Conservation (phyloP, 305 asterid species). For the Solanum hybrid region DNA sequence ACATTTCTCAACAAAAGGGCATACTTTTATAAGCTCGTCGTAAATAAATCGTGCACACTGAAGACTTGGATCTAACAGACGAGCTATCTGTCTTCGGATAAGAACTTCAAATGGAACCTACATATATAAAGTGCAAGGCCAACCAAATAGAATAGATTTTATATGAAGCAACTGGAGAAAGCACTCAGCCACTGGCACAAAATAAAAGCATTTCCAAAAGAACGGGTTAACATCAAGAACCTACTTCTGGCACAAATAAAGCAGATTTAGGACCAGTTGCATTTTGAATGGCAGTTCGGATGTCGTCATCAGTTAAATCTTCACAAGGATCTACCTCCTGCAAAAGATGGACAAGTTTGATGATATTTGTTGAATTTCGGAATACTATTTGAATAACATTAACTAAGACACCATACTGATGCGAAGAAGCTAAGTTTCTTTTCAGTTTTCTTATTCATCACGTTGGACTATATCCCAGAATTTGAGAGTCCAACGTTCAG, state of each 20-base stretch:
- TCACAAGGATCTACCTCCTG: conserved; percentile 96
- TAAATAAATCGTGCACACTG: conserved; percentile 87
- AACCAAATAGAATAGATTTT: background rate
- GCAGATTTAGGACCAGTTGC: conserved; percentile 85
- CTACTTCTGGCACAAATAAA: conserved; percentile 75
- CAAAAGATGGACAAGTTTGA: conserved; percentile 6
- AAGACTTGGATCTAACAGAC: conserved; percentile 86
- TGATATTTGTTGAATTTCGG: background rate
- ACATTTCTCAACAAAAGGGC: background rate
- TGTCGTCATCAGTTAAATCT: conserved; percentile 78
- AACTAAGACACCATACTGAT: background rate
- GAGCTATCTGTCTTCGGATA: conserved; percentile 73
- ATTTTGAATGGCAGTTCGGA: conserved; percentile 83
- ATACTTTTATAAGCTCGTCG: conserved; percentile 82
- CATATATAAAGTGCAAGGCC: conserved; percentile 9
- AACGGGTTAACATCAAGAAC: conserved; percentile 8
- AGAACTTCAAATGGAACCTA: conserved; percentile 84
- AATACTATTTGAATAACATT: background rate
- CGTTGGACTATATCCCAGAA: background rate
- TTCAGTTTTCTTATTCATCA: background rate
- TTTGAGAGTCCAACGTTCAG: background rate
- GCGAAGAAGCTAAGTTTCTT: background rate
- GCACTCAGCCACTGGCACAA: background rate
- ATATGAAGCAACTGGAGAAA: background rate
- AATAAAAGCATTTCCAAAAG: background rate